Base-by-base conservation (phyloP, 139 green algal species). In the Picochlorum sp. region DNA sequence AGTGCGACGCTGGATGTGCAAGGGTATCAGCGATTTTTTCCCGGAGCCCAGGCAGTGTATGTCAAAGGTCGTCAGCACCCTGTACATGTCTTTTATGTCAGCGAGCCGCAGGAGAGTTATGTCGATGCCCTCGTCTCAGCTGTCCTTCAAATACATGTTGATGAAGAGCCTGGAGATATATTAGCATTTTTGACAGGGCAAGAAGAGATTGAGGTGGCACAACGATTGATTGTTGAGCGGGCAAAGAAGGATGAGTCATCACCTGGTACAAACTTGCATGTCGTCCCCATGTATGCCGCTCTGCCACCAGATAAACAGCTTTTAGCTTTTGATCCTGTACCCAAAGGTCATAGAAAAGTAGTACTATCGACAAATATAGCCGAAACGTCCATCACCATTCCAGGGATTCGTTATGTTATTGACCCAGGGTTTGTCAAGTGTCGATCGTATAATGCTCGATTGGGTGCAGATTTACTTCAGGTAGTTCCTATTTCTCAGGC, bases 361-460 rank as follows among this genome's bases (percentile, higher is more conserved):
- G 86, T 97, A 47, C 67, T 97, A 24, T 82, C 84, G 11, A 97
- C 90, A 26, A 97, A 97, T 79, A 95, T 97, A 45, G 90, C 90
- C 1, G 90, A 97, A 65, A 97, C 90, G 2, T 94, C 85, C 57
- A 79, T 97, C 64, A 96, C 90, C 41, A 90, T 97, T 14, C 57
- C 77, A 0, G 90, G 90, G 1, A 85, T 96, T 55, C 69, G 80
- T 14, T 95, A 86, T 69, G 86, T 95, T 4, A 62, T 95, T 6
- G 88, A 95, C 72, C 79, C 79, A 1, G 82, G 82, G 7, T 70
- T 94, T 54, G 88, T 95, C 37, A 97, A 97, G 77, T 58, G 81
- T 2, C 76, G 90, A 13, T 70, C 66, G 45, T 95, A 90, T 86
- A 90, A 73, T 57, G 76, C 86, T 0, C 72, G 71, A 9, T 62